phyloP scores from a whole-genome alignment of 208 protist species.

The Vickermania spadyakhi region DNA sequence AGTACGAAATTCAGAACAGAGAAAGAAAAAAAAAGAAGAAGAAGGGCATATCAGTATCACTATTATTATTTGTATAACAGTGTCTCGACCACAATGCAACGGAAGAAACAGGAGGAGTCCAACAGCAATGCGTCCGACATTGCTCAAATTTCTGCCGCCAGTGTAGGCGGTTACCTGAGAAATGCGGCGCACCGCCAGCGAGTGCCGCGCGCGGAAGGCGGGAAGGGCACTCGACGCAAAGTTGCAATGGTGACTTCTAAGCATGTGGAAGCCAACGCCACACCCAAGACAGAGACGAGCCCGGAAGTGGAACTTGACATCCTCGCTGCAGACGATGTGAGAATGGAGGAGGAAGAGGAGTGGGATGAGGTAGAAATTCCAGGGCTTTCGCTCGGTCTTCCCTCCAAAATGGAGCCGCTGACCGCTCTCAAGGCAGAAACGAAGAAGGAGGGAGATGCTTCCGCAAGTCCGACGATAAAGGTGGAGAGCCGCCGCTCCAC shows the following conservation, averaged over 20 bases:
- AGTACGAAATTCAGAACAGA: too few relatives aligned
- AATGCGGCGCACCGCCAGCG: constrained; percentile 65
- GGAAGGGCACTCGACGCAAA: constrained; percentile 67
- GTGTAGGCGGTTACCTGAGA: constrained; percentile 77
- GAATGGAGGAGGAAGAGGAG: constrained; percentile 49
- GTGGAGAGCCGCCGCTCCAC: not conserved
- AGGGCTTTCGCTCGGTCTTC: too few relatives aligned
- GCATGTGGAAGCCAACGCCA: not conserved
- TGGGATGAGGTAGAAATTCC: constrained; percentile 80
- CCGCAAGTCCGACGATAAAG: not conserved
- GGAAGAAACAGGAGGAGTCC: not conserved
- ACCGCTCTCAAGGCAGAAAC: not conserved
- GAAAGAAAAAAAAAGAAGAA: too few relatives aligned
- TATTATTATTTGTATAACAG: too few relatives aligned
- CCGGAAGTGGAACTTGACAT: constrained; percentile 1
- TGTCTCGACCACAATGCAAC: too few relatives aligned
- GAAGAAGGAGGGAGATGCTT: not conserved
- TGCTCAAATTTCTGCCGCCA: constrained; percentile 47
- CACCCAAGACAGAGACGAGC: not conserved
- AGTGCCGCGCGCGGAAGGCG: constrained; percentile 64
- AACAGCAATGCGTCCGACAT: constrained; percentile 8
- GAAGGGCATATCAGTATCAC: too few relatives aligned
- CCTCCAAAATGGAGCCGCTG: too few relatives aligned
- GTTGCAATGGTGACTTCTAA: constrained; percentile 77
- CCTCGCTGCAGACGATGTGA: not conserved